Evolutionary conservation across 2,329 filamentous ascomycete genomes (phyloP), one percentile per base, ranked within the genome.

Genomic region (Cercospora sp.): DNA sequence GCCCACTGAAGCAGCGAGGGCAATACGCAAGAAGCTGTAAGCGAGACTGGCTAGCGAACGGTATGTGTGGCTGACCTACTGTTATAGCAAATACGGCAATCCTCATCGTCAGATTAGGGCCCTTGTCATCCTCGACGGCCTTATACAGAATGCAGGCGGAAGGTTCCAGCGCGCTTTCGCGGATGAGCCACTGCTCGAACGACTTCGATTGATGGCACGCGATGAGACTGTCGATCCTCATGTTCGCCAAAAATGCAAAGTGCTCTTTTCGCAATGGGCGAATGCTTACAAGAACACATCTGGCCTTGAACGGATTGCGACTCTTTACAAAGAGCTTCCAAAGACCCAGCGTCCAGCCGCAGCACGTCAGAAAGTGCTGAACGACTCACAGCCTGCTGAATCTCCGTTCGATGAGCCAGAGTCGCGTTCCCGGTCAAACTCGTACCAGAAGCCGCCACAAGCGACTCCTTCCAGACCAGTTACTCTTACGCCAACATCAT

Each of bases 61-160:
- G 10, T 3, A 10, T 5, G n/a, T 33, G 23, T 30, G 39, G 48
- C 48, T 64, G 51, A 64, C 20, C 59, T 30, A 20, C 42, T 33
- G 4, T 16, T 51, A 13, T 70, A 90, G 88, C 42, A 99, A 99
- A 83, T 98, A 99, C 80, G 95, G 95, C 74, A 96, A 89, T 76
- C 86, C 92, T n/a, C 94, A 98, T 80, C 90, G 93, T 60, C 95
- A 99, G 80, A 85, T 98, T 36, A 89, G 95, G 68, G 91, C 95
- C 39, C 86, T 99, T 23, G 90, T 91, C 10, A 90, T 99, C 60
- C 87, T 99, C 1, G 95, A 99, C 78, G 94, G 92, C 51, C 85
- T 99, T 45, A 95, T 99, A 69, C 92, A 97, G 77, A 99, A 99
- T 81, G 94, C 93, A 2, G 94, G 94, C 1, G 85, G 90, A 12